Evolutionary conservation across 306 rosid species (phyloP).

Genomic region (Malus orientalis): DNA sequence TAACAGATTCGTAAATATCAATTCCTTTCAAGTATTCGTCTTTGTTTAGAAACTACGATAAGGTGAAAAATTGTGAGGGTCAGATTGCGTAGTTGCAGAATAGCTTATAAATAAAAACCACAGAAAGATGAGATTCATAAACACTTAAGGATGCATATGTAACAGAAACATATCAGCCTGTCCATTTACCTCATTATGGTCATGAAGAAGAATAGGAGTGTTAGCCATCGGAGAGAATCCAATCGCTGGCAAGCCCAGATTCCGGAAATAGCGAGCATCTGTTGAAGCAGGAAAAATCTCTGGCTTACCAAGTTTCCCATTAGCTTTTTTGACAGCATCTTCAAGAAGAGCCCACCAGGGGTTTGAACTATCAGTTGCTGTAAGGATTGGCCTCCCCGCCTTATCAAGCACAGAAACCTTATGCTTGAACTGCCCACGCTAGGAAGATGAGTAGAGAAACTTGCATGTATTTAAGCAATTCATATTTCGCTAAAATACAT

Average conservation of each 20-base stretch:
- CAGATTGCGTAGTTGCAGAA: neutral
- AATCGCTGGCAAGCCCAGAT: slow-evolving; percentile 72
- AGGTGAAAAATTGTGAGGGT: neutral
- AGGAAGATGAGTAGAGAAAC: slow-evolving; percentile 18
- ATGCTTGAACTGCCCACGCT: slow-evolving; percentile 69
- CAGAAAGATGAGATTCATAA: neutral
- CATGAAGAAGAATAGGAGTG: slow-evolving; percentile 88
- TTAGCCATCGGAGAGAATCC: slow-evolving; percentile 95
- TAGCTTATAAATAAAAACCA: neutral
- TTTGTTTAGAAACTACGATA: slow-evolving; percentile 68
- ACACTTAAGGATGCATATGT: neutral
- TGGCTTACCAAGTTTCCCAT: slow-evolving; percentile 78
- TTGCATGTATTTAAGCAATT: neutral
- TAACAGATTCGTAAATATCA: slow-evolving; percentile 53
- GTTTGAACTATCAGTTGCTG: slow-evolving; percentile 68
- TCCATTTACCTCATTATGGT: slow-evolving; percentile 81
- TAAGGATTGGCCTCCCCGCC: slow-evolving; percentile 52
- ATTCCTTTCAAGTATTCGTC: slow-evolving; percentile 85
- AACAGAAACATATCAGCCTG: neutral
- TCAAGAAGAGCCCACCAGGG: slow-evolving; percentile 87
- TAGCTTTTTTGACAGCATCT: slow-evolving; percentile 62
- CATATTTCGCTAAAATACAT: neutral
- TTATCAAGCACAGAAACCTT: slow-evolving; percentile 35
- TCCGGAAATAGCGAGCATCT: slow-evolving; percentile 78
- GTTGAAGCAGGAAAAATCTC: slow-evolving; percentile 84